Base-by-base conservation (phyloP, 306 rosid species). In the Acacia confusa region DNA sequence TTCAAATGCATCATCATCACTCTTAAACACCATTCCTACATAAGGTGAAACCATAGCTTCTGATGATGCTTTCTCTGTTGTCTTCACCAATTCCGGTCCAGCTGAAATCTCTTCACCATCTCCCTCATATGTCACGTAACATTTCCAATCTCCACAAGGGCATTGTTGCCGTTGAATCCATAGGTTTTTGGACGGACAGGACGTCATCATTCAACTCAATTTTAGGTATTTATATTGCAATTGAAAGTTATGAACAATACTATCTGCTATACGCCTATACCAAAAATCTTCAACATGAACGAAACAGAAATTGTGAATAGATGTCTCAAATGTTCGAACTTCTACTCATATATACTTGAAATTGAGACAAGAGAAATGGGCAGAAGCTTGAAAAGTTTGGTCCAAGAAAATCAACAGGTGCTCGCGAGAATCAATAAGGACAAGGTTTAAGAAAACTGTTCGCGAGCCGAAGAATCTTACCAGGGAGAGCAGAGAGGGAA, bases 121-220 rank as follows among this genome's bases (percentile, higher is more conserved):
- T 14, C 93, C 88, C 70, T 93, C 97, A 78, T 83, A 76, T 27
- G 97, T 87, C 78, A 93, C 83, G 68, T 87, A 93, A 81, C 99
- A 96, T 66, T 93, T 93, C 99, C 98, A 96, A 91, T 96, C 99
- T 65, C 99, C 97, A 85, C 99, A 96, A 17, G 99, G 99, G 85
- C 98, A 95, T 86, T 92, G 98, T 58, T 92, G 97, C 84, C 94
- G 84, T 76, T 92, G 89, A 86, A 93, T 92, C 96, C 99, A 95
- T 77, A 92, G 78, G 85, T 83, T 92, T 80, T 90, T 93, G 2
- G 91, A 86, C 24, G 96, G 89, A 30, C 86, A 53, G 11, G 93
- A 83, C 4, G 85, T 67, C 99, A 96, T 93, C 50, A n/a, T 58
- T 64, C 24, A 55, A 72, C 77, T 79, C 50, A 58, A 75, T 70